These are phyloP conservation scores for Tricladium varicosporioides DNA, from an alignment of 2,329 filamentous ascomycete species.

Conservation along the genomic window DNA sequence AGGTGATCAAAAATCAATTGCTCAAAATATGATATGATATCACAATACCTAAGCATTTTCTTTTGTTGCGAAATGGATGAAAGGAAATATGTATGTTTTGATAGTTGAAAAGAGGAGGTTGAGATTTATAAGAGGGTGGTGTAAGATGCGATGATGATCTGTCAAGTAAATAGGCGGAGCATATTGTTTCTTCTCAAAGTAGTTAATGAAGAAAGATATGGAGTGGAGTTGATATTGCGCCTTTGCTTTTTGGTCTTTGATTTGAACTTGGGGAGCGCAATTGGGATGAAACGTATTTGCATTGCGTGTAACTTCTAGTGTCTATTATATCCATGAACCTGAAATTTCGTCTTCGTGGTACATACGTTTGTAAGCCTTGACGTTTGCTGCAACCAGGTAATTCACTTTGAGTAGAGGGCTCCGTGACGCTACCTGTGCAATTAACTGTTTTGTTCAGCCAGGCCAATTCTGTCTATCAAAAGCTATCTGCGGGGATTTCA, in stretches of 20 bases:
- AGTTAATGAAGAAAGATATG: background rate
- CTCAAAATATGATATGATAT: background rate
- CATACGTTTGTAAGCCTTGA: too few species aligned
- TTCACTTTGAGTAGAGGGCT: too few species aligned
- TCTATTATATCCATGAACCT: background rate
- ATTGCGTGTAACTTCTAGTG: background rate
- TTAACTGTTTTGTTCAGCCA: too few species aligned
- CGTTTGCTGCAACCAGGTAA: too few species aligned
- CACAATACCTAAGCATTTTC: background rate
- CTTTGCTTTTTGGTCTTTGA: background rate
- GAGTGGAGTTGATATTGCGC: background rate
- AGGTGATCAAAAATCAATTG: background rate
- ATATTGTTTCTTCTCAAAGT: background rate
- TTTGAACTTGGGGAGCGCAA: background rate
- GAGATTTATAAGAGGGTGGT: background rate
- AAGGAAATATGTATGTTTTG: background rate
- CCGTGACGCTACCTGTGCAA: too few species aligned
- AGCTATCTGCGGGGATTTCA: too few species aligned
- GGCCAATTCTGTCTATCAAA: too few species aligned
- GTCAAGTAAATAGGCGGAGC: background rate
- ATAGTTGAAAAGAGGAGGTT: background rate
- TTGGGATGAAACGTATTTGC: background rate
- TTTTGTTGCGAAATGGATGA: conserved; percentile 1
- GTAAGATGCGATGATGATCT: background rate
- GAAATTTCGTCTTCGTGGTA: too few species aligned